Evolutionary conservation across 805 yeast species (phyloP).

Genomic region (Diddensiella caesifluorescens): DNA sequence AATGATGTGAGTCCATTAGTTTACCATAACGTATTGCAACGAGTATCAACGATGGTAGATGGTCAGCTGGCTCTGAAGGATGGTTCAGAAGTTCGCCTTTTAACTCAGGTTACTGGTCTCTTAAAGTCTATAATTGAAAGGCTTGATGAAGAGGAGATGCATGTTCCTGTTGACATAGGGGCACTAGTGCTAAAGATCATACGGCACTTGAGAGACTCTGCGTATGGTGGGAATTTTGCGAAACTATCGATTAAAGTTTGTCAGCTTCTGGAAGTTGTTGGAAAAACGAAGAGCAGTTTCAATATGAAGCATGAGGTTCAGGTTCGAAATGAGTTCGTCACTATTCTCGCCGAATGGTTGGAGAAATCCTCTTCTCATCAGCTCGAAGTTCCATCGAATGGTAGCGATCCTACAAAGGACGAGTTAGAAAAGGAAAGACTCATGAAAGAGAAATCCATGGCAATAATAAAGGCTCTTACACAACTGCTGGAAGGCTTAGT

Average conservation of each 20-base stretch:
- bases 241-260: constrained; percentile 22
- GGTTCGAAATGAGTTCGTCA: constrained; percentile 23
- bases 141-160: constrained; percentile 22
- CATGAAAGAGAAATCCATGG: constrained; percentile 18
- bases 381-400: neutral
- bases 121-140: constrained; percentile 22
- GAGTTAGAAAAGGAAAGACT: constrained; percentile 19
- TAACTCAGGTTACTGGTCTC: constrained; percentile 21
- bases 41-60: constrained; percentile 32
- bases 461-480: constrained; percentile 18
- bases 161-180: constrained; percentile 23
- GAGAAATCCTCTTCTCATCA: constrained; percentile 11
- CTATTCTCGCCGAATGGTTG: constrained; percentile 26
- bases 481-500: constrained; percentile 19
- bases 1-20: constrained; percentile 58
- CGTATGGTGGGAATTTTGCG: constrained; percentile 11
- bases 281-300: constrained; percentile 22
- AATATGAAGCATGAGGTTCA: constrained; percentile 21
- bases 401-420: constrained; percentile 3
- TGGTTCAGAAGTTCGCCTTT: constrained; percentile 7
- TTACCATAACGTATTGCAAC: constrained; percentile 44
- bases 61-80: constrained; percentile 6
- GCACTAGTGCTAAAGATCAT: constrained; percentile 21
- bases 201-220: constrained; percentile 14
- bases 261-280: constrained; percentile 24